Percentiles rank a stretch among this genome's conserved stretches.
Conservation (phyloP, 139 green algal species). For the Mesostigma viride region DNA sequence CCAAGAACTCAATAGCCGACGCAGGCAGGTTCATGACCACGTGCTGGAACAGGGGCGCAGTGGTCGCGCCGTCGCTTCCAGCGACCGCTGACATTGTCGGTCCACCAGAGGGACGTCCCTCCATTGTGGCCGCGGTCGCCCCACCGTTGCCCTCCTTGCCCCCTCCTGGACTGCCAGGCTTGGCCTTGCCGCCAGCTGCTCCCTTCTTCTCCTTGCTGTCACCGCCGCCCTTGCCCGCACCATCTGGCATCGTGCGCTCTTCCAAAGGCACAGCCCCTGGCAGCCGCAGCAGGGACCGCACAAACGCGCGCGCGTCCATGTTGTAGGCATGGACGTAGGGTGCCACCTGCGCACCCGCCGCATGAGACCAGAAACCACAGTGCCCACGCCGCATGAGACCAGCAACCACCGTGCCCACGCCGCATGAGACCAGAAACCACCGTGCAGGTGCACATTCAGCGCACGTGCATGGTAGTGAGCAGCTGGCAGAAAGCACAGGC, state of each 20-base stretch:
- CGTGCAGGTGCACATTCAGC: too few relatives aligned
- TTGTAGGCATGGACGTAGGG: slow-evolving; percentile 46
- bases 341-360: slow-evolving; percentile 5
- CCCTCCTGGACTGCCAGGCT: neutral
- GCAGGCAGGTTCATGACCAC: slow-evolving; percentile 90
- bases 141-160: neutral
- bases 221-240: neutral
- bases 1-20: slow-evolving; percentile 75
- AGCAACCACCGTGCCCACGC: too few relatives aligned
- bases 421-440: too few relatives aligned
- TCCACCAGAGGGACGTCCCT: too few relatives aligned
- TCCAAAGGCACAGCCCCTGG: slow-evolving; percentile 9
- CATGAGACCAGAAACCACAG: too few relatives aligned
- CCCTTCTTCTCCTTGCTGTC: slow-evolving; percentile 5
- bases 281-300: slow-evolving; percentile 44
- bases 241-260: slow-evolving; percentile 1
- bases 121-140: too few relatives aligned
- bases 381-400: too few relatives aligned
- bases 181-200: neutral
- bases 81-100: too few relatives aligned
- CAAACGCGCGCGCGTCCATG: slow-evolving; percentile 63
- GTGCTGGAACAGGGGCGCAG: slow-evolving; percentile 43
- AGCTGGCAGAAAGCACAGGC: too few relatives aligned
- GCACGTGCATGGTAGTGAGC: too few relatives aligned
- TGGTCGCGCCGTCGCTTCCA: neutral